Percentiles rank a stretch among this genome's conserved stretches.
These are phyloP conservation scores for Agrostemma githago DNA, from an alignment of 148 eudicot genomes.

Conservation along the genomic window DNA sequence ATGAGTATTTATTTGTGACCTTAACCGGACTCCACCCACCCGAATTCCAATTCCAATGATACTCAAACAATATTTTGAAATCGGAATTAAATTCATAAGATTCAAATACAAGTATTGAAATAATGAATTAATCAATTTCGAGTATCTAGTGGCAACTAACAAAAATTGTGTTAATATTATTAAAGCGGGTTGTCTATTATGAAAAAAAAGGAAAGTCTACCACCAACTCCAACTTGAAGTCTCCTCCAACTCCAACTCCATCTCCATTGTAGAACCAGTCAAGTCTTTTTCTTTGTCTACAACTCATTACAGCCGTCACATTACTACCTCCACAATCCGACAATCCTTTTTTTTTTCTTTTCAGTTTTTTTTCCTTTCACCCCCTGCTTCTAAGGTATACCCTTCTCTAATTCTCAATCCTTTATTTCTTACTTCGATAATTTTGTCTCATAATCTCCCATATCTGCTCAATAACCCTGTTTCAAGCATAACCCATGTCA, in stretches of 20 bases:
- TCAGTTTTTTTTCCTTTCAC: neutral
- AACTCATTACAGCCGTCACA: conserved; percentile 2
- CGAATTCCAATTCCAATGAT: too few species aligned
- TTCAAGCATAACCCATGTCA: conserved; percentile 10
- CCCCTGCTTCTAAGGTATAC: neutral
- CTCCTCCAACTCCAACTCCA: neutral
- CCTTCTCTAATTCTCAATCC: neutral
- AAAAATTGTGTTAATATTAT: too few species aligned
- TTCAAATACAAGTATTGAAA: too few species aligned
- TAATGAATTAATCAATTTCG: too few species aligned
- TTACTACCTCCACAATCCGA: too few species aligned
- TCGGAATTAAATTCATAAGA: too few species aligned
- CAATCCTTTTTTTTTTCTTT: neutral
- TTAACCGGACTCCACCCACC: too few species aligned
- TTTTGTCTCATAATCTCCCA: neutral
- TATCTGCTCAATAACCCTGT: neutral
- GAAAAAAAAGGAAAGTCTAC: neutral
- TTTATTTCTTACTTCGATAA: neutral
- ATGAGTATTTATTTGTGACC: too few species aligned
- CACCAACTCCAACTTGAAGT: neutral
- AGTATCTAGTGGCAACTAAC: too few species aligned
- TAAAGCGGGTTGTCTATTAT: neutral
- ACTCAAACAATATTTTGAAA: too few species aligned
- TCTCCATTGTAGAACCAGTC: conserved; percentile 9
- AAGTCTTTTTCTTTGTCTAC: conserved; percentile 7